Conservation (phyloP, 257 asterid species). For the Solanum lycopersicoides region DNA sequence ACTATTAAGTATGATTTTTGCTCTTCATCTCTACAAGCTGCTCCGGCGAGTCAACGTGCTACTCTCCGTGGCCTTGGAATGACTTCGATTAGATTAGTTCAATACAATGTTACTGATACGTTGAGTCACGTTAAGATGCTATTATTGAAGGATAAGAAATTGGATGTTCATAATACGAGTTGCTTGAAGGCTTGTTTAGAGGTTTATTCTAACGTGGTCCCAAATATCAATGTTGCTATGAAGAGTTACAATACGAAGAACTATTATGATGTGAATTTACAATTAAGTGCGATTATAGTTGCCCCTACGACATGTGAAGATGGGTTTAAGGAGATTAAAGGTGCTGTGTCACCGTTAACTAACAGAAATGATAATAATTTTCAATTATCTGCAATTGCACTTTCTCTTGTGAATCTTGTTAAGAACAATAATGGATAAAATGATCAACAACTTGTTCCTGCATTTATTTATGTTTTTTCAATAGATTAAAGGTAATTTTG, state of each 20-base stretch:
- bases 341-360: slow-evolving; percentile 41
- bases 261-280: slow-evolving; percentile 38
- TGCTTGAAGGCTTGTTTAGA: slow-evolving; percentile 47
- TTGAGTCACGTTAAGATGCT: slow-evolving; percentile 36
- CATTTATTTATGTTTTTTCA: background rate
- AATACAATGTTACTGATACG: slow-evolving; percentile 63
- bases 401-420: slow-evolving; percentile 29
- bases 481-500: background rate
- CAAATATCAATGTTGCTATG: slow-evolving; percentile 39
- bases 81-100: slow-evolving; percentile 42
- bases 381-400: slow-evolving; percentile 45
- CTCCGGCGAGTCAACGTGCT: slow-evolving; percentile 67
- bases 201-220: slow-evolving; percentile 41
- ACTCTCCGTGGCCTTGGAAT: slow-evolving; percentile 39
- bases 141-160: slow-evolving; percentile 11
- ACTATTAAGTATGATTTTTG: slow-evolving; percentile 59
- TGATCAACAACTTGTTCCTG: background rate
- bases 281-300: slow-evolving; percentile 38
- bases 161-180: slow-evolving; percentile 14
- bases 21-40: slow-evolving; percentile 53
- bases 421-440: slow-evolving; percentile 8
- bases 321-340: slow-evolving; percentile 36
- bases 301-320: slow-evolving; percentile 58
- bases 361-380: slow-evolving; percentile 34
- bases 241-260: slow-evolving; percentile 11